These are phyloP conservation scores for Syzygium jambos DNA, from an alignment of 345 rosid genomes.

Conservation along the genomic window DNA sequence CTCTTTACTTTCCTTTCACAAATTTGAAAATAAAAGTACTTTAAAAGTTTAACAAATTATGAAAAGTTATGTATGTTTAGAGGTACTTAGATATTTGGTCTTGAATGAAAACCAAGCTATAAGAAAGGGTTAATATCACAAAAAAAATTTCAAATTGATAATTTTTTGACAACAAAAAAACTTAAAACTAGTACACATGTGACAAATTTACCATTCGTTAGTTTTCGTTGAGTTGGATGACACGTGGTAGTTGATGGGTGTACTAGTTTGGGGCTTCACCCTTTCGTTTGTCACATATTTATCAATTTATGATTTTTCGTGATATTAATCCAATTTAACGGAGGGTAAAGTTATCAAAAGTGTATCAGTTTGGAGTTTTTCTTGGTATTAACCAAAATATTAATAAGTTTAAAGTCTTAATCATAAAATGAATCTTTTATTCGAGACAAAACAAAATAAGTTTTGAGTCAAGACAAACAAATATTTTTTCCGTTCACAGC, in stretches of 20 bases:
- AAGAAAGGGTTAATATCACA: background rate
- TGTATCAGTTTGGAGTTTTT: too few relatives aligned
- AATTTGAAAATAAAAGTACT: background rate
- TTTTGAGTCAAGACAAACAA: background rate
- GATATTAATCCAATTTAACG: too few relatives aligned
- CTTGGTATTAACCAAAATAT: background rate
- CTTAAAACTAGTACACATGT: fast-evolving
- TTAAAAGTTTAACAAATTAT: background rate
- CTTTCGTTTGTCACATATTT: too few relatives aligned
- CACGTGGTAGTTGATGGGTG: too few relatives aligned
- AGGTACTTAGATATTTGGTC: background rate
- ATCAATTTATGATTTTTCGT: too few relatives aligned
- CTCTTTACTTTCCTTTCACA: background rate
- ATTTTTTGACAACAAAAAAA: too few relatives aligned
- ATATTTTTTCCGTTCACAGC: background rate
- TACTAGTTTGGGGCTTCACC: too few relatives aligned
- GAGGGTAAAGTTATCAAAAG: too few relatives aligned
- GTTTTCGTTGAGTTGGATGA: too few relatives aligned
- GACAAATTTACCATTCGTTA: too few relatives aligned
- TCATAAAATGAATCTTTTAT: background rate
- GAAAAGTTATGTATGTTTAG: background rate
- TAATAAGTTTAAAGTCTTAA: background rate
- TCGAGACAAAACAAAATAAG: background rate
- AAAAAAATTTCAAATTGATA: too few relatives aligned
- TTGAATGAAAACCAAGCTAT: background rate